Conservation (phyloP, 176 grass and related monocot genomes). For the Paspalum notatum region DNA sequence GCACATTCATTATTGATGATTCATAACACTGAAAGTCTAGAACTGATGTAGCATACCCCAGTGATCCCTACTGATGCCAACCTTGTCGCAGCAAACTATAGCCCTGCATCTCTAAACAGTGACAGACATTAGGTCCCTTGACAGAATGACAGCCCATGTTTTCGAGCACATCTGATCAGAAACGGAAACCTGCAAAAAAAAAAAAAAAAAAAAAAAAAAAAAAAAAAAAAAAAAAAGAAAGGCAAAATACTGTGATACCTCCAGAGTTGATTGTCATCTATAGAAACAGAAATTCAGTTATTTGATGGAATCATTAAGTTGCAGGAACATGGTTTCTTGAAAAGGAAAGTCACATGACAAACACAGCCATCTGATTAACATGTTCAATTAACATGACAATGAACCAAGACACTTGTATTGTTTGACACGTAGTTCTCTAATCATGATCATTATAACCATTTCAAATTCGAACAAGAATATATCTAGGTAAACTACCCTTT, state of each 20-base stretch:
- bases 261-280: neutral
- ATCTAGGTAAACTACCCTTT: neutral
- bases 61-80: neutral
- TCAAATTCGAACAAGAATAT: neutral
- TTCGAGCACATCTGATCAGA: neutral
- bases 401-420: neutral
- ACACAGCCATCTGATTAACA: neutral
- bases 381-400: neutral
- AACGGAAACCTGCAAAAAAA: neutral
- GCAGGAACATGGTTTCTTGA: neutral
- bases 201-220: too few relatives aligned
- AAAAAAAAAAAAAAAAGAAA: too few relatives aligned
- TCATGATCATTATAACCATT: neutral
- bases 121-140: neutral
- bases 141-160: neutral
- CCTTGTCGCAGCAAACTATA: neutral
- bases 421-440: neutral
- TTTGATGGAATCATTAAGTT: neutral
- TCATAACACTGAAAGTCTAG: too few relatives aligned
- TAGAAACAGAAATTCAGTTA: neutral
- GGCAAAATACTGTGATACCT: neutral
- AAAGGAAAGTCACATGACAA: neutral
- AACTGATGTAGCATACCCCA: neutral
- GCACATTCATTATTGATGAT: too few relatives aligned
- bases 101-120: neutral